Evolutionary conservation across 1,139 yeast genomes (phyloP).

Genomic region (Maudiozyma humilis): DNA sequence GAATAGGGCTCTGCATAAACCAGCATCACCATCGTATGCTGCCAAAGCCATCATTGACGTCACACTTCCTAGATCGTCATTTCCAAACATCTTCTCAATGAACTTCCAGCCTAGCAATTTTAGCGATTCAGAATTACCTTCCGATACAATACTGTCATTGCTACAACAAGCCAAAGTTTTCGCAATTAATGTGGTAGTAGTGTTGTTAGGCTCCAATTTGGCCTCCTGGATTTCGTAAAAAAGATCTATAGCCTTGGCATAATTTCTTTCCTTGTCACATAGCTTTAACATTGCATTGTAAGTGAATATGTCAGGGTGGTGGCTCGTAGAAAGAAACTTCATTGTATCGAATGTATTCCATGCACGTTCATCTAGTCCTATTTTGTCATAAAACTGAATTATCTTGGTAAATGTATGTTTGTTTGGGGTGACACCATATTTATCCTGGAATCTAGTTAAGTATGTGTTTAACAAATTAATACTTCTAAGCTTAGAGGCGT

Average conservation of each 20-base stretch:
- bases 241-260: slow-evolving; percentile 69
- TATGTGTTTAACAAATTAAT: slow-evolving; percentile 43
- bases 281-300: slow-evolving; percentile 67
- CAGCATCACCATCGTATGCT: slow-evolving; percentile 71
- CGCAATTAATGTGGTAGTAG: slow-evolving; percentile 57
- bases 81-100: slow-evolving; percentile 55
- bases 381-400: slow-evolving; percentile 55
- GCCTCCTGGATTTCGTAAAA: slow-evolving; percentile 58
- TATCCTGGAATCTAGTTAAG: slow-evolving; percentile 19
- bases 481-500: slow-evolving; percentile 31
- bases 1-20: slow-evolving; percentile 65
- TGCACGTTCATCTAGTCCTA: slow-evolving; percentile 52
- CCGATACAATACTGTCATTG: slow-evolving; percentile 32
- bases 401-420: slow-evolving; percentile 54
- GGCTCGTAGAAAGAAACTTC: slow-evolving; percentile 65
- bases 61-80: slow-evolving; percentile 43
- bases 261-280: slow-evolving; percentile 51
- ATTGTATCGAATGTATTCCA: slow-evolving; percentile 71
- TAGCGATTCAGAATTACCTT: slow-evolving; percentile 25
- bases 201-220: slow-evolving; percentile 38
- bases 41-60: slow-evolving; percentile 67
- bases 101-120: slow-evolving; percentile 57
- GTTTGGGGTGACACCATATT: slow-evolving; percentile 44
- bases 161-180: slow-evolving; percentile 71
- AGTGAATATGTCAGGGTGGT: slow-evolving; percentile 55